Evolutionary conservation across 768 basidiomycete species (phyloP).

Genomic region (Leucocoprinus birnbaumii): DNA sequence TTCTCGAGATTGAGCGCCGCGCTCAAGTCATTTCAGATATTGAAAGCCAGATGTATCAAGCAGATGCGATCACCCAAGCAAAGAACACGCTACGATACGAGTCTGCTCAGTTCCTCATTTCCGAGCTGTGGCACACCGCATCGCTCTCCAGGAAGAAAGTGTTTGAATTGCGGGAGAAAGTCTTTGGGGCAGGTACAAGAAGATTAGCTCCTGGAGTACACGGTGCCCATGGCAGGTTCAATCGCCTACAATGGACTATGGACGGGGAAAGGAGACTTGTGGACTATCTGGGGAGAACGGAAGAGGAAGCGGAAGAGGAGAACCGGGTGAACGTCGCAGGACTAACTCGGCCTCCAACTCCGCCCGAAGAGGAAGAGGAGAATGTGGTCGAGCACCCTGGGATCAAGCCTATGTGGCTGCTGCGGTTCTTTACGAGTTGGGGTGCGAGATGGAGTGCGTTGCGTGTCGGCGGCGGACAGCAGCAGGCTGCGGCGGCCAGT

Average conservation of each 20-base stretch:
- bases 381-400: slow-evolving; percentile 54
- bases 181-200: slow-evolving; percentile 61
- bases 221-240: slow-evolving; percentile 58
- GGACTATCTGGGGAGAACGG: slow-evolving; percentile 67
- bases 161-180: slow-evolving; percentile 60
- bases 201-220: slow-evolving; percentile 46
- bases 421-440: slow-evolving; percentile 78
- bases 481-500: neutral
- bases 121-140: slow-evolving; percentile 66
- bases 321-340: slow-evolving; percentile 25
- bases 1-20: slow-evolving; percentile 43
- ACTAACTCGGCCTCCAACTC: neutral
- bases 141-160: slow-evolving; percentile 59
- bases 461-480: neutral
- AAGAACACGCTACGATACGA: slow-evolving; percentile 71
- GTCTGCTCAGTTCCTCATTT: slow-evolving; percentile 62
- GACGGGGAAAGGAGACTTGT: slow-evolving; percentile 62
- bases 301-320: slow-evolving; percentile 78
- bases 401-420: slow-evolving; percentile 74
- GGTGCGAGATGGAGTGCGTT: slow-evolving; percentile 57
- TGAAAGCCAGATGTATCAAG: slow-evolving; percentile 45
- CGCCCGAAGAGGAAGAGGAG: slow-evolving; percentile 41
- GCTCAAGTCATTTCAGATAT: slow-evolving; percentile 48
- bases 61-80: slow-evolving; percentile 55
- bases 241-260: slow-evolving; percentile 67